These are phyloP conservation scores for Gossypium trilobum DNA, from an alignment of 441 rosid genomes.

Conservation along the genomic window DNA sequence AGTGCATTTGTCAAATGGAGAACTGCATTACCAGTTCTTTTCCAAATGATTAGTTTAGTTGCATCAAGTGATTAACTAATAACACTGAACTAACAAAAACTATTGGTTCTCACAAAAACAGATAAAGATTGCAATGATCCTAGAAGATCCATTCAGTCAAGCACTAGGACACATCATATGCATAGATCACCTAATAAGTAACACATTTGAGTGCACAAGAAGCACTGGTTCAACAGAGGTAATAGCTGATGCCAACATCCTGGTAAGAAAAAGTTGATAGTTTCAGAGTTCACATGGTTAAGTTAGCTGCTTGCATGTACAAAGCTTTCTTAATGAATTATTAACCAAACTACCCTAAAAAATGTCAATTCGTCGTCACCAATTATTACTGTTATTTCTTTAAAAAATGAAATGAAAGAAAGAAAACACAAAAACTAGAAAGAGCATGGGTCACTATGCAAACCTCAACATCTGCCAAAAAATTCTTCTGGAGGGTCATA, in stretches of 20 bases:
- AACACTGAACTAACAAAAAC: background rate
- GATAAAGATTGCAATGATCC: background rate
- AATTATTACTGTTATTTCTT: background rate
- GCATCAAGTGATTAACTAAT: background rate
- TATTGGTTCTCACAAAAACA: background rate
- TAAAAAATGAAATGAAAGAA: background rate
- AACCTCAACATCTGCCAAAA: constrained; percentile 58
- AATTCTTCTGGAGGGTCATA: constrained; percentile 95
- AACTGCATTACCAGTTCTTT: background rate
- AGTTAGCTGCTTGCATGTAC: background rate
- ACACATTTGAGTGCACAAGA: background rate
- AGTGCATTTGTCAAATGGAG: background rate
- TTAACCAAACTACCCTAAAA: background rate
- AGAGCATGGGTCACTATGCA: background rate
- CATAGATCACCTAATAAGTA: background rate
- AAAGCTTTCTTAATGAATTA: background rate
- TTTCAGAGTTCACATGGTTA: background rate
- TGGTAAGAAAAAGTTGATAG: background rate
- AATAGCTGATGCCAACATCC: background rate
- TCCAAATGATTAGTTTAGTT: background rate
- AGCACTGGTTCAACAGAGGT: background rate
- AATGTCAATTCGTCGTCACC: background rate
- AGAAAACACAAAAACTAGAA: background rate
- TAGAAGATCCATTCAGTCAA: background rate
- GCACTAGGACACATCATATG: background rate